These are phyloP conservation scores for Coleophoma cylindrospora DNA, from an alignment of 2,329 filamentous ascomycete species.

Conservation along the genomic window DNA sequence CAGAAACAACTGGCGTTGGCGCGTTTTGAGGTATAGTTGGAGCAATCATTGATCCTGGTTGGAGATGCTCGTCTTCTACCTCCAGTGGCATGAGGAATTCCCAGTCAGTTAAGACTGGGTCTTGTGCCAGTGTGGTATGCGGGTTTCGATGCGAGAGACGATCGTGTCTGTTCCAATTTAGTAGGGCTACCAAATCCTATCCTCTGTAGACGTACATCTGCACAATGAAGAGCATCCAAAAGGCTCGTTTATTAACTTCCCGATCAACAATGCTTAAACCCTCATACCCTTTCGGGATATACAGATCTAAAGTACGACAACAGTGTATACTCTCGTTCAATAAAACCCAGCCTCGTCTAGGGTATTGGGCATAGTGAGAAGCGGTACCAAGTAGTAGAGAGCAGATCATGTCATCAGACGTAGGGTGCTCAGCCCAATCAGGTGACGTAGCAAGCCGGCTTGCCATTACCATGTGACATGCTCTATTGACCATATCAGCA, in stretches of 20 bases:
- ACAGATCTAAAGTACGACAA: conserved; percentile 4
- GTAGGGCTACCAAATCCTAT: not conserved
- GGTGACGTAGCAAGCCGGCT: conserved; percentile 3
- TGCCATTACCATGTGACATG: conserved; percentile 3
- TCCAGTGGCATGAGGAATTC: conserved; percentile 17
- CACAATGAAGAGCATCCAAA: conserved; percentile 20
- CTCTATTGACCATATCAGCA: conserved; percentile 5
- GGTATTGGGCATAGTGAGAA: conserved; percentile 6
- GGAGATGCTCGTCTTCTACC: conserved; percentile 10
- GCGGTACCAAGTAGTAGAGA: conserved; percentile 6
- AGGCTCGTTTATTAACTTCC: conserved; percentile 18
- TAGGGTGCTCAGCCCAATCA: conserved; percentile 1
- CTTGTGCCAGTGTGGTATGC: conserved; percentile 14
- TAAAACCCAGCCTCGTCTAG: conserved; percentile 8
- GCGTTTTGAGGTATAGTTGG: not conserved
- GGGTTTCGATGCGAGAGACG: conserved; percentile 10
- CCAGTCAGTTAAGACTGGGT: conserved; percentile 16
- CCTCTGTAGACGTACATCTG: conserved; percentile 15
- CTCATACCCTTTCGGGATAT: conserved; percentile 4
- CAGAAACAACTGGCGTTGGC: conserved; percentile 9
- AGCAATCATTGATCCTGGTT: not conserved
- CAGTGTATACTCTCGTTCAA: conserved; percentile 9
- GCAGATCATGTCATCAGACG: conserved; percentile 6
- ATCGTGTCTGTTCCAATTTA: conserved; percentile 3
- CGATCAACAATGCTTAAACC: conserved; percentile 2